Evolutionary conservation across 495 filamentous ascomycete species (phyloP).

Genomic region (Monascus purpureus): DNA sequence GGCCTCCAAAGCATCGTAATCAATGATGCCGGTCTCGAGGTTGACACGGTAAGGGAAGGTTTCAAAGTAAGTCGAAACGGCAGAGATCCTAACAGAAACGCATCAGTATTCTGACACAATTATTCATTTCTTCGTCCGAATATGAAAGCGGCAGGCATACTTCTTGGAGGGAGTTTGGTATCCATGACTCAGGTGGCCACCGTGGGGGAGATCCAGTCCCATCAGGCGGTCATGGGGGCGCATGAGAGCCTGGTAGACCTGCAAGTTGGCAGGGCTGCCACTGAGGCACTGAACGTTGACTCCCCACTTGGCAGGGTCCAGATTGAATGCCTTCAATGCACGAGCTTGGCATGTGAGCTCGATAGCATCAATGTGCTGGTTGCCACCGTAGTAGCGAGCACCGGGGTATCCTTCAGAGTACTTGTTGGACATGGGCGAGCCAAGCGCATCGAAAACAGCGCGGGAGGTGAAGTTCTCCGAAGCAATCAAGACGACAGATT

Average conservation of each 20-base stretch:
- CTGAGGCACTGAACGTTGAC: constrained; percentile 96
- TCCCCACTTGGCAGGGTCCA: constrained; percentile 84
- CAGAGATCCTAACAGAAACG: constrained; percentile 54
- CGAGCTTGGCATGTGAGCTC: constrained; percentile 93
- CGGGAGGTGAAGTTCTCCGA: constrained; percentile 99
- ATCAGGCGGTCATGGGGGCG: constrained; percentile 89
- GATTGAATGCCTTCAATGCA: constrained; percentile 81
- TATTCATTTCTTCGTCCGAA: too few species aligned
- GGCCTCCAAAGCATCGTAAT: constrained; percentile 87
- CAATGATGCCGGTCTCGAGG: constrained; percentile 88
- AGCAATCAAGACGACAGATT: constrained; percentile 96
- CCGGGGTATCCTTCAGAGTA: constrained; percentile 99
- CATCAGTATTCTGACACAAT: not conserved
- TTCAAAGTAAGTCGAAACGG: constrained; percentile 89
- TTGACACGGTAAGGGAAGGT: constrained; percentile 88
- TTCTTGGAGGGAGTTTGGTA: constrained; percentile 91
- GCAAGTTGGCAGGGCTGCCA: constrained; percentile 83
- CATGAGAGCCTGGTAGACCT: constrained; percentile 99
- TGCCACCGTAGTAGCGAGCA: constrained; percentile 97
- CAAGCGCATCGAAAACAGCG: constrained; percentile 88
- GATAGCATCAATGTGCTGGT: constrained; percentile 94
- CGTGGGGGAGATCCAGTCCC: constrained; percentile 95
- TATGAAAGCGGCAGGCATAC: constrained; percentile 33
- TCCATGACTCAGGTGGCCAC: constrained; percentile 94
- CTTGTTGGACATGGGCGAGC: constrained; percentile 99